A percentile compares a stretch with the other conserved stretches of the same genome.
phyloP scores from a whole-genome alignment of 306 rosid genomes.

The Pueraria montana region DNA sequence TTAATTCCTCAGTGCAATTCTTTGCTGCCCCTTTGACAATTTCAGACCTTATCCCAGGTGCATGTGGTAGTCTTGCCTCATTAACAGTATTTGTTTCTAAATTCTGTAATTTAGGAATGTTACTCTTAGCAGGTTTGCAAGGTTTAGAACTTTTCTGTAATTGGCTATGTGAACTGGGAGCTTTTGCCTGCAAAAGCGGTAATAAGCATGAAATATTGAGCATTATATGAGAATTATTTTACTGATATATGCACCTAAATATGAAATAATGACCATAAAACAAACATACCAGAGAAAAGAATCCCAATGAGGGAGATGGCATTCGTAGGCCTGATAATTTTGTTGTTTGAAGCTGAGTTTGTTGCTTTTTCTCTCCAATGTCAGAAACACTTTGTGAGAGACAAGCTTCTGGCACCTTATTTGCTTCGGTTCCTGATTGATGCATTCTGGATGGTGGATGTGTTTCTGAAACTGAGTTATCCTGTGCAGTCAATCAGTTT shows the following conservation, averaged over 20 bases:
- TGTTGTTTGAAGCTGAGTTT: conserved; percentile 54
- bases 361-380: conserved; percentile 51
- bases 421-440: conserved; percentile 48
- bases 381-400: conserved; percentile 49
- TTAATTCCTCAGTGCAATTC: conserved; percentile 34
- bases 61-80: conserved; percentile 50
- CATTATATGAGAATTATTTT: conserved; percentile 10
- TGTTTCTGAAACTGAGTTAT: conserved; percentile 54
- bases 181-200: conserved; percentile 63
- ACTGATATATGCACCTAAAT: conserved; percentile 1
- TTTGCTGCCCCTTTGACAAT: conserved; percentile 42
- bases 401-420: conserved; percentile 53
- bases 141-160: conserved; percentile 56
- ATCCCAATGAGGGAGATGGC: conserved; percentile 96
- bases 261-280: conserved; percentile 31
- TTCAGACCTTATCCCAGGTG: conserved; percentile 47
- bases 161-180: conserved; percentile 55
- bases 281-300: conserved; percentile 75
- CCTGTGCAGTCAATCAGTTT: conserved; percentile 57
- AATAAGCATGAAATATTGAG: conserved; percentile 27
- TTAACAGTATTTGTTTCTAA: conserved; percentile 49
- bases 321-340: conserved; percentile 88
- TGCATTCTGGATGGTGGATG: conserved; percentile 42
- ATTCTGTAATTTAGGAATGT: conserved; percentile 54
- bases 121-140: conserved; percentile 50